These are phyloP conservation scores for Plantago elongata DNA, from an alignment of 257 asterid species.

Conservation along the genomic window DNA sequence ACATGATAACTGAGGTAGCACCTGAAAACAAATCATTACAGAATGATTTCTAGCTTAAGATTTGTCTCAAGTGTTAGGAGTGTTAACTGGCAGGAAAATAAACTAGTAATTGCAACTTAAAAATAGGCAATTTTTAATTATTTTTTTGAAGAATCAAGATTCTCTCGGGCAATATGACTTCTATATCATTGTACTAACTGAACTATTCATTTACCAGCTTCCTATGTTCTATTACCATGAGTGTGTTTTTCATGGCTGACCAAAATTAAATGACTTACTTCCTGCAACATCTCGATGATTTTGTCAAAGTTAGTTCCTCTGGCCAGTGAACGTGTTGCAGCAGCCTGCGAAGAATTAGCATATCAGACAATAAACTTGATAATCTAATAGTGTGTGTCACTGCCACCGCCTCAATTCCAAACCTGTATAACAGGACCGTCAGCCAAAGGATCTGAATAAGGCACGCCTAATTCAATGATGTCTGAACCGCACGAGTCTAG, in stretches of 20 bases:
- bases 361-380: constrained; percentile 7
- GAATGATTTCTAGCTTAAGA: too few species aligned
- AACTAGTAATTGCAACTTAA: too few species aligned
- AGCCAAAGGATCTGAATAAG: constrained; percentile 95
- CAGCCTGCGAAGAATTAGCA: constrained; percentile 45
- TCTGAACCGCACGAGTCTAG: constrained; percentile 86
- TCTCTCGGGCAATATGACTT: too few species aligned
- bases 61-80: too few species aligned
- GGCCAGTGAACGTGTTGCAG: constrained; percentile 70
- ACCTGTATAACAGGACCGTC: constrained; percentile 98
- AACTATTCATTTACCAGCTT: not conserved
- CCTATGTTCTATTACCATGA: not conserved
- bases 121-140: too few species aligned
- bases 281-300: constrained; percentile 72
- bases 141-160: too few species aligned
- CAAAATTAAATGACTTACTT: constrained; percentile 38
- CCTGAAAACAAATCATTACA: constrained; percentile 30
- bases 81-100: too few species aligned
- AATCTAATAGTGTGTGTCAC: not conserved
- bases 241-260: not conserved
- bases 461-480: constrained; percentile 82
- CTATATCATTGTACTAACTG: too few species aligned
- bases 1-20: constrained; percentile 73
- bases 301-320: constrained; percentile 66
- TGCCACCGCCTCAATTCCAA: not conserved